Base-by-base conservation (phyloP, 2,329 filamentous ascomycete species). In the Venturia nashicola region DNA sequence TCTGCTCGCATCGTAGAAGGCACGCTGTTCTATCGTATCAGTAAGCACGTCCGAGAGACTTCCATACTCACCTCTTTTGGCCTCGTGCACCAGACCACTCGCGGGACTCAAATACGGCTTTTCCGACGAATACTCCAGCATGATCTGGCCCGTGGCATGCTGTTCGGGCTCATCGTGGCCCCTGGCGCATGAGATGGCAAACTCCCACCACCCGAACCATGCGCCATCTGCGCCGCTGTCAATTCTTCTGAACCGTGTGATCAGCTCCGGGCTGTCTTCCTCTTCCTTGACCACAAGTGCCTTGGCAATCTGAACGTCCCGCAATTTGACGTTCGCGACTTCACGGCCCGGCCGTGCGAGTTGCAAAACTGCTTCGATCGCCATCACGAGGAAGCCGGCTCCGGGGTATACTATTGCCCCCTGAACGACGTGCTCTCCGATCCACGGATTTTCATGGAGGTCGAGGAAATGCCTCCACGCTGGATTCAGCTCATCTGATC, bases 351-450 rank as follows among this genome's bases (percentile, higher is more conserved):
- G 23, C n/a, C 42, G 12, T 9, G 18, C 63, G 40, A 44, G 59
- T 36, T 62, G 61, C 39, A 27, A 43, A 61, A 18, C 62, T 34
- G 71, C 71, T 64, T 74, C 71, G 8, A 73, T 71, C 4, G 70
- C 71, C 67, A 74, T 72, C 66, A 54, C 36, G 20, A 68, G 11
- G 42, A 65, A 67, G 3, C 57, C 67, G 14, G 66, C 66, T 3
- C 16, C 67, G 5, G 67, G 67, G 54, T 65, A 68, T 27, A 68
- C 32, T 18, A 62, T 62, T 27, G 65, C 64, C 18, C 46, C 63
- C 2, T 66, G 39, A 16, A 68, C 42, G 6, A 27, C 12, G 46
- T 71, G 70, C 18, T 70, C 69, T 9, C 18, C n/a, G 3, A 71
- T 54, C 71, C 70, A 70, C 2, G 69, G 67, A 36, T 66, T 55